These are phyloP conservation scores for Raphidocelis subcapitata DNA, from an alignment of 139 green algal genomes.

Conservation along the genomic window DNA sequence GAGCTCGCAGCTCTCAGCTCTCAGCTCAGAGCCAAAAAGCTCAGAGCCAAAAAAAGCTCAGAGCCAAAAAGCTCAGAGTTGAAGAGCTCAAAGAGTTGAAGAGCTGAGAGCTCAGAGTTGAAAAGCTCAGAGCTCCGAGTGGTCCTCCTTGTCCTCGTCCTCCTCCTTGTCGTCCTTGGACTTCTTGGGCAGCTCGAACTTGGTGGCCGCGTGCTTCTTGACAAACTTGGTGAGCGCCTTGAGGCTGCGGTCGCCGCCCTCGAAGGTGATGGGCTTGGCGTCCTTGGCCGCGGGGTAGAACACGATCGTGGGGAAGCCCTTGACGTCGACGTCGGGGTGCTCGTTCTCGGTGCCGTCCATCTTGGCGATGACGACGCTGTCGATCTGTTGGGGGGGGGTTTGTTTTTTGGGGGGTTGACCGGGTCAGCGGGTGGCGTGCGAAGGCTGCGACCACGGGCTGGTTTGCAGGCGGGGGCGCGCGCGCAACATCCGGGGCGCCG, in stretches of 20 bases:
- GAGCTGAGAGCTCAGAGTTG: too few relatives aligned
- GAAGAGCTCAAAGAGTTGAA: too few relatives aligned
- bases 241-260: conserved; percentile 48
- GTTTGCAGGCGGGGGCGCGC: too few relatives aligned
- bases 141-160: conserved; percentile 36
- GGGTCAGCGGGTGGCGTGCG: too few relatives aligned
- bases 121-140: neutral
- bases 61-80: too few relatives aligned
- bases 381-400: too few relatives aligned
- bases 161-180: neutral
- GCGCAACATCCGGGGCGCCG: too few relatives aligned
- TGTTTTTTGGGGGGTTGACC: too few relatives aligned
- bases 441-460: too few relatives aligned
- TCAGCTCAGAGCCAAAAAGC: too few relatives aligned
- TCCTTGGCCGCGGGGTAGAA: conserved; percentile 59
- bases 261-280: conserved; percentile 34
- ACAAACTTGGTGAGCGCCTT: conserved; percentile 74
- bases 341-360: conserved; percentile 83
- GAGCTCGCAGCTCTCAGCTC: too few relatives aligned
- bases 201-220: conserved; percentile 58
- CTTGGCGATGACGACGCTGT: conserved; percentile 75
- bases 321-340: conserved; percentile 61
- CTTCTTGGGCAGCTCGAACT: conserved; percentile 64
- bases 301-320: conserved; percentile 72
- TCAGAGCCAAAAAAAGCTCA: too few relatives aligned